Base-by-base conservation (phyloP, 768 basidiomycete genomes). In the Suillus decipiens region DNA sequence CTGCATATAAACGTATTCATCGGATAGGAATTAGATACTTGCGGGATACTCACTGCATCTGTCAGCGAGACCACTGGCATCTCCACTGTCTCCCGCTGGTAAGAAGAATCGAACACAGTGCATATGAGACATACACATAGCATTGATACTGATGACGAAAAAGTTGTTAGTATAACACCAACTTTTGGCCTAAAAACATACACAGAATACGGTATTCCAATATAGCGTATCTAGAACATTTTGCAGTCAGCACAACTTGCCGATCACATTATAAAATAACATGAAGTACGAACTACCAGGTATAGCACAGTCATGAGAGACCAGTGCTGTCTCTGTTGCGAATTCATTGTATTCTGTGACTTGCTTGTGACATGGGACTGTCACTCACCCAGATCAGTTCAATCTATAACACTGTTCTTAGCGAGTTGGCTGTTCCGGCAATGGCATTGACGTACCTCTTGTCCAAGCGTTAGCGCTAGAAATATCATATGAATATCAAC, bases 101-200 rank as follows among this genome's bases (percentile, higher is more conserved):
- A 14, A 28, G 48, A 28, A 28, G 3, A 9, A 28, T 28, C 0
- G 7, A 50, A 48, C 1, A 50, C 24, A 1, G 24, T 0, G 15
- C 48, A 47, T 24, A 17, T 28, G 15, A 50, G 24, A 50, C 48
- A 28, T 50, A 50, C 48, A 3, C 24, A 50, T 24, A 50, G 15
- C 0, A 2, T 4, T 0, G 1, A 14, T 2, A 28, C 48, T 50
- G 7, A 28, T 50, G 0, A 1, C 24, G 0, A 15, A 12, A 28
- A 7, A 50, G 24, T 3, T 15, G 15, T 50, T 28, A 50, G 3
- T 14, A 50, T 7, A 15, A 3, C 15, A 9, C 2, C 24, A 9
- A 24, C 0, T 15, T 15, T 15, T 28, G 15, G 6, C 24, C 7
- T 28, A 0, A 12, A 15, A 2, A 28, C 28, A 28, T 28, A 28